Base-by-base conservation (phyloP, 2,329 filamentous ascomycete genomes). In the Periconia digitata region DNA sequence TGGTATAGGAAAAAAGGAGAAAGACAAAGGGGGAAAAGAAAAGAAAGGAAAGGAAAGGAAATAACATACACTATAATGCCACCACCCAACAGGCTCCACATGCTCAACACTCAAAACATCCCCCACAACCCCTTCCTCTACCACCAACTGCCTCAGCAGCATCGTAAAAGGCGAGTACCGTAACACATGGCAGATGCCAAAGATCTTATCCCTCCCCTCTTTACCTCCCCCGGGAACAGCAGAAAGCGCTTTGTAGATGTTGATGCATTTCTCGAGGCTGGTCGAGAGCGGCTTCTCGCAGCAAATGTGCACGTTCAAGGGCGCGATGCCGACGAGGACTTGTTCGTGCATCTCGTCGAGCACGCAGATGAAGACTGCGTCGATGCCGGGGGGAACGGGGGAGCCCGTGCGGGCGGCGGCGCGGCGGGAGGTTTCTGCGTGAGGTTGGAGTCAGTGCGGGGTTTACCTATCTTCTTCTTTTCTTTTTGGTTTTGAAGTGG, bases 231-330 rank as follows among this genome's bases (percentile, higher is more conserved):
- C 18, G 17, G 6, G 8, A 13, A 22, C 3, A 35, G 38, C 20
- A 54, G 57, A 58, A 54, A 89, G 67, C 1, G 85, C 79, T 41
- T 74, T 73, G 69, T 85, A 90, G 62, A 95, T 92, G 37, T 77
- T 78, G 29, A 96, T 75, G 65, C 91, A 96, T 60, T 94, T 90
- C 16, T 79, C 71, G 22, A 97, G 75, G 0, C 83, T 87, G 18
- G 90, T 90, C 0, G 91, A 90, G 45, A 99, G 75, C 2, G 94
- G 94, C 74, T 99, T 99, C 77, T 99, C 94, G 69, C 91, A 95
- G 79, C 96, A 89, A 55, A 97, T 84, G 69, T 96, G 91, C 40
- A 96, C 74, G 2, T 77, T 81, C 66, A 76, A 73, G 12, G 82
- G 82, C 1, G 88, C 86, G 44, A 96, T 78, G 1, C 84, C 87